phyloP scores from a whole-genome alignment of 345 rosid species.

The Gossypium rotundifolium region DNA sequence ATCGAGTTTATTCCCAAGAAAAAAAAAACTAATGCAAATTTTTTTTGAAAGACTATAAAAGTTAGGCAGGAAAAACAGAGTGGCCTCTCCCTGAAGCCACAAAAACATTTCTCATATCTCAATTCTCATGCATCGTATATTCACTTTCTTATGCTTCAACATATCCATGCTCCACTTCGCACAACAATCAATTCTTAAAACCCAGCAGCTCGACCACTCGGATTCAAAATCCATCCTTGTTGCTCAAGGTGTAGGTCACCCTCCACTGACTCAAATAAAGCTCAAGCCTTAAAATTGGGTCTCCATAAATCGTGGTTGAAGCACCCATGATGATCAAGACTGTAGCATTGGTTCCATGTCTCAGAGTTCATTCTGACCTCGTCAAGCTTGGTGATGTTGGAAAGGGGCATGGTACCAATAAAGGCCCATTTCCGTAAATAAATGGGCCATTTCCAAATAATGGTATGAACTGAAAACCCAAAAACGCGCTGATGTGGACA shows the following conservation, averaged over 20 bases:
- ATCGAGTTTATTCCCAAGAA: too few relatives aligned
- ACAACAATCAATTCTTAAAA: not conserved
- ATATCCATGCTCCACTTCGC: not conserved
- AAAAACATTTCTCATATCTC: too few relatives aligned
- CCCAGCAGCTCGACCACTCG: not conserved
- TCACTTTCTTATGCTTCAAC: too few relatives aligned
- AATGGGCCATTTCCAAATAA: too few relatives aligned
- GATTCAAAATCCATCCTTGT: not conserved
- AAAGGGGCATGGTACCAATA: conserved; percentile 24
- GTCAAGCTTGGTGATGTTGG: conserved; percentile 90
- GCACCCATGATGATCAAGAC: conserved; percentile 36
- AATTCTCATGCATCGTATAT: too few relatives aligned
- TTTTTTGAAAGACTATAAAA: too few relatives aligned
- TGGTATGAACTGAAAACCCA: too few relatives aligned
- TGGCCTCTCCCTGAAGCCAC: too few relatives aligned
- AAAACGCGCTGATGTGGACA: too few relatives aligned
- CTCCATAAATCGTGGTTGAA: conserved; percentile 45
- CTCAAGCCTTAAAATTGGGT: conserved; percentile 49
- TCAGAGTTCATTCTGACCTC: conserved; percentile 55
- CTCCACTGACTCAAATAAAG: conserved; percentile 11
- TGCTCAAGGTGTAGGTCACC: conserved; percentile 27
- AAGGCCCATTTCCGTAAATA: too few relatives aligned
- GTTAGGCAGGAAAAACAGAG: too few relatives aligned
- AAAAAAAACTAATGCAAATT: too few relatives aligned
- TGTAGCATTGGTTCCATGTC: conserved; percentile 74